Evolutionary conservation across 2,329 filamentous ascomycete genomes (phyloP).

Genomic region (Cytospora mali): DNA sequence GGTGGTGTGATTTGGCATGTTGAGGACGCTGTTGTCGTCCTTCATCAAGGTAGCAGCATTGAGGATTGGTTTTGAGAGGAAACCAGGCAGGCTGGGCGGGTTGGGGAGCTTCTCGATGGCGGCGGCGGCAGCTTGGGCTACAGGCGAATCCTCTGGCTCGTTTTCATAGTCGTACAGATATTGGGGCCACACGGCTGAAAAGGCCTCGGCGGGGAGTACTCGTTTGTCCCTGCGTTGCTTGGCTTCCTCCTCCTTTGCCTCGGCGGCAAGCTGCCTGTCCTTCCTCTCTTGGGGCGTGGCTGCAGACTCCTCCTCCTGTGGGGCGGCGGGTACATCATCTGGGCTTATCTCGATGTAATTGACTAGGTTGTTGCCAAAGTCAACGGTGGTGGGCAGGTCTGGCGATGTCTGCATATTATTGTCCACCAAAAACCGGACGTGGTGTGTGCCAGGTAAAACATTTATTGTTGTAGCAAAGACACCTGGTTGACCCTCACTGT

Average conservation of each 20-base stretch:
- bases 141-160: conserved; percentile 74
- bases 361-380: conserved; percentile 96
- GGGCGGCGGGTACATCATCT: conserved; percentile 60
- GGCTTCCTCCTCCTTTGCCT: conserved; percentile 46
- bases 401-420: conserved; percentile 89
- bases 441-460: conserved; percentile 90
- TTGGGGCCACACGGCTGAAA: conserved; percentile 75
- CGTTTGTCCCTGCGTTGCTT: conserved; percentile 56
- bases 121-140: conserved; percentile 72
- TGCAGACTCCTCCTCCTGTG: conserved; percentile 37
- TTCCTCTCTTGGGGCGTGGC: conserved; percentile 34
- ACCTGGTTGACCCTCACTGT: conserved; percentile 59
- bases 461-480: conserved; percentile 77
- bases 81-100: conserved; percentile 84
- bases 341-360: conserved; percentile 96
- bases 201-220: conserved; percentile 60
- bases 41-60: conserved; percentile 92
- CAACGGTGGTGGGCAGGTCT: conserved; percentile 88
- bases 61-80: conserved; percentile 90
- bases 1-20: conserved; percentile 96
- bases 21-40: conserved; percentile 95
- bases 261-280: conserved; percentile 26
- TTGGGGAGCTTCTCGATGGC: conserved; percentile 79
- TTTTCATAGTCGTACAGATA: conserved; percentile 83
- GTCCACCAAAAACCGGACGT: conserved; percentile 95